phyloP scores from a whole-genome alignment of 1,284 basidiomycete species.

The Rhodotorula sp. region DNA sequence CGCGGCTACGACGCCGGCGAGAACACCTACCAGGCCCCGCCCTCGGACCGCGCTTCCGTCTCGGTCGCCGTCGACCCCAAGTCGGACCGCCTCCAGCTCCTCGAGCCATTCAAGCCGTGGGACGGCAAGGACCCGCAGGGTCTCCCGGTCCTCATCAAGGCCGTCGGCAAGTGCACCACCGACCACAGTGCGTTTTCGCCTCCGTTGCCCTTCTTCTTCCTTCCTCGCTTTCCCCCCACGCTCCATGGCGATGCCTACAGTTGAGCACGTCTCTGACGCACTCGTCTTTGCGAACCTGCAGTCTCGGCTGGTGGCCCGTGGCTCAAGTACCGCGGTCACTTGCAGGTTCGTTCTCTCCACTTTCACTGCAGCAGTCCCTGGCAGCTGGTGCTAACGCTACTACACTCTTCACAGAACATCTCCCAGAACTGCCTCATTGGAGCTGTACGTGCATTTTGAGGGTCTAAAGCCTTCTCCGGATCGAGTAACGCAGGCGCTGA shows the following conservation, averaged over 20 bases:
- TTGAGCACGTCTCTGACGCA: no score
- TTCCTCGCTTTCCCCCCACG: conserved; percentile 48
- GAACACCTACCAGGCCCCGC: conserved; percentile 95
- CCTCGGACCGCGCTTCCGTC: conserved; percentile 76
- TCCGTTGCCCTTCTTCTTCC: conserved; percentile 45
- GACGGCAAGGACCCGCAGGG: conserved; percentile 87
- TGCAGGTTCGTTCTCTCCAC: not conserved
- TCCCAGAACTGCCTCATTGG: conserved; percentile 88
- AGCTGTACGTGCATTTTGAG: not conserved
- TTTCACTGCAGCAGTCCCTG: no score
- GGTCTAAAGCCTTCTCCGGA: no score
- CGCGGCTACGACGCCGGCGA: conserved; percentile 94
- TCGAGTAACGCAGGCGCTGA: not conserved
- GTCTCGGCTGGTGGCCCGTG: conserved; percentile 94
- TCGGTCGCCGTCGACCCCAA: conserved; percentile 82
- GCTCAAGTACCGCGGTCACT: conserved; percentile 94
- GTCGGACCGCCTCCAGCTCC: conserved; percentile 91
- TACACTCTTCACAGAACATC: not conserved
- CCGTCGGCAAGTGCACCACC: conserved; percentile 93
- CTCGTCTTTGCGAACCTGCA: not conserved
- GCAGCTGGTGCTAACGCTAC: no score
- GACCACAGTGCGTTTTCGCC: conserved; percentile 50
- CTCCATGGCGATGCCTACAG: no score
- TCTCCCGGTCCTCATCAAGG: conserved; percentile 95
- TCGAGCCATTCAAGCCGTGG: conserved; percentile 88